Conservation (phyloP, 495 filamentous ascomycete species). For the Astrothelium macrocarpum region DNA sequence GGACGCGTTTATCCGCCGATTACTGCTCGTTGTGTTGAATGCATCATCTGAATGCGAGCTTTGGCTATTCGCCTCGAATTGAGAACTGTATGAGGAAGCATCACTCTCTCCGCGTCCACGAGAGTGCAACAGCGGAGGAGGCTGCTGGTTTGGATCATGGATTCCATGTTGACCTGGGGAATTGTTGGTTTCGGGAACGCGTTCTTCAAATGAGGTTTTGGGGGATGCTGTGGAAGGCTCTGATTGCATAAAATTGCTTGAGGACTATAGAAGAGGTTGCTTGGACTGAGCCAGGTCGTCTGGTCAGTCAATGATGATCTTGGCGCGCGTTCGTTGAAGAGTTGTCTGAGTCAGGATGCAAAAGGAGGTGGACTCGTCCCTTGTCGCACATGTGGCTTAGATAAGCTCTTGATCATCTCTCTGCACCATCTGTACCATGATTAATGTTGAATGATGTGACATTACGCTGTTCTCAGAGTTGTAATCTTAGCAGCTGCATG, state of each 20-base stretch:
- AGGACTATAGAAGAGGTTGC: constrained; percentile 29
- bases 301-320: constrained; percentile 28
- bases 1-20: constrained; percentile 14
- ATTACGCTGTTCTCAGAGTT: no score
- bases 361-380: not conserved
- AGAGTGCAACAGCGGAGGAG: constrained; percentile 21
- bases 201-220: constrained; percentile 40
- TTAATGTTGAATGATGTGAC: no score
- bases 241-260: constrained; percentile 77
- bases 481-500: no score
- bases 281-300: constrained; percentile 58
- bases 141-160: constrained; percentile 30
- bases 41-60: constrained; percentile 10
- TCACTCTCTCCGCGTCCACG: constrained; percentile 8
- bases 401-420: not conserved
- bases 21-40: not conserved
- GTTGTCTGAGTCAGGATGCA: not conserved
- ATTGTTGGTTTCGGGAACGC: constrained; percentile 32
- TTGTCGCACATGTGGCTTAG: not conserved
- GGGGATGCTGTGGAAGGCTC: constrained; percentile 56
- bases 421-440: no score
- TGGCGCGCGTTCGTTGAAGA: not conserved
- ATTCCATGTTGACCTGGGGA: constrained; percentile 67
- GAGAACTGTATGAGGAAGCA: constrained; percentile 8
- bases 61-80: constrained; percentile 16